Percentiles rank a stretch among this genome's conserved stretches.
phyloP scores from a whole-genome alignment of 192 early-diverging fungal species.

The Gonapodya sp. region DNA sequence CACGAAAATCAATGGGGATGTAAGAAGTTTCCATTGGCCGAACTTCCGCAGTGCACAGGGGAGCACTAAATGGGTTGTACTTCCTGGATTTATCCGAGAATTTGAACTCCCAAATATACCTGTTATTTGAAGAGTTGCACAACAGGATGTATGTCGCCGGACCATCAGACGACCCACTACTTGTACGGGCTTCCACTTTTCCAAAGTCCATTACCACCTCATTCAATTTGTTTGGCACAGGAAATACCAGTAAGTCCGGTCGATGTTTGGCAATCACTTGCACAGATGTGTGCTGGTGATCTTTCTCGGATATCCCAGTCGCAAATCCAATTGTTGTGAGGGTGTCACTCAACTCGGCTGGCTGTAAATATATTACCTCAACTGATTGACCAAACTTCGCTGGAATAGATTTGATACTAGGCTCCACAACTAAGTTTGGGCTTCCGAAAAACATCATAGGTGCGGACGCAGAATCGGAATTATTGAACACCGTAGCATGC shows the following conservation, averaged over 20 bases:
- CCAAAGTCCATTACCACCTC: conserved; percentile 46
- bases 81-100: conserved; percentile 29
- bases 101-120: conserved; percentile 42
- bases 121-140: conserved; percentile 30
- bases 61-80: conserved; percentile 37
- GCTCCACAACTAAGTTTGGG: conserved; percentile 37
- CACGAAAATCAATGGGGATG: conserved; percentile 35
- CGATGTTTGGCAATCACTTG: conserved; percentile 30
- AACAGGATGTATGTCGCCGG: conserved; percentile 33
- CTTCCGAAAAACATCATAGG: conserved; percentile 30
- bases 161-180: conserved; percentile 18
- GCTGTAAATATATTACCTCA: conserved; percentile 40
- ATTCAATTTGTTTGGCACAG: conserved; percentile 21
- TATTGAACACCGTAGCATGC: background rate
- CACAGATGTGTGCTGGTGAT: conserved; percentile 33
- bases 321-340: conserved; percentile 37
- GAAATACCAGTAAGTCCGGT: conserved; percentile 35
- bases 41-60: conserved; percentile 35
- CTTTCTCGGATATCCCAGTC: conserved; percentile 27
- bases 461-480: background rate
- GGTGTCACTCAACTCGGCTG: conserved; percentile 24
- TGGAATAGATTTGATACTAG: conserved; percentile 25
- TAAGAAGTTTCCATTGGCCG: conserved; percentile 32
- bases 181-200: conserved; percentile 28
- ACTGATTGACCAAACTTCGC: conserved; percentile 27